Percentiles rank a stretch among this genome's conserved stretches.
phyloP scores from a whole-genome alignment of 2,329 filamentous ascomycete genomes.

The Cercospora sp. region DNA sequence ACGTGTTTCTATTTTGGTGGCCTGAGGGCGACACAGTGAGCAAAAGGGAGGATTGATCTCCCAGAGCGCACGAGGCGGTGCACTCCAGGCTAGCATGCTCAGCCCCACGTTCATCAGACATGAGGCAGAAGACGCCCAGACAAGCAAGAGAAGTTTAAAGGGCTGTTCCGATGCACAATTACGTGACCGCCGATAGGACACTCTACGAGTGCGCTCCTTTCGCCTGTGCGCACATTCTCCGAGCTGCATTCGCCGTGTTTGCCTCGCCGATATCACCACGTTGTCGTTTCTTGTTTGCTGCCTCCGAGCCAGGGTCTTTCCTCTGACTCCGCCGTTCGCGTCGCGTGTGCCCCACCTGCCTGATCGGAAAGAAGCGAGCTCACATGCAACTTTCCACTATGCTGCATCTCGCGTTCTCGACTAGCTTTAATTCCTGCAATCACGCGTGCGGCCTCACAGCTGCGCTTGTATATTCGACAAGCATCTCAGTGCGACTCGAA shows the following conservation, averaged over 20 bases:
- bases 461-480: not conserved
- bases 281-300: not conserved
- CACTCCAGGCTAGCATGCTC: not conserved
- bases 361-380: too few species aligned
- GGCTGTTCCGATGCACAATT: not conserved
- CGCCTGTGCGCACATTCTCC: not conserved
- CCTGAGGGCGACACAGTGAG: not conserved
- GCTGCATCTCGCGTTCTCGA: not conserved
- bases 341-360: slow-evolving; percentile 1
- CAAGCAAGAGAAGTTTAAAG: not conserved
- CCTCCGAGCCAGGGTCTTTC: slow-evolving; percentile 3
- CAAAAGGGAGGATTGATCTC: not conserved
- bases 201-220: not conserved
- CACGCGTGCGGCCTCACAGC: not conserved
- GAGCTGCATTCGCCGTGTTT: not conserved
- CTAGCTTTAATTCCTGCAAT: not conserved
- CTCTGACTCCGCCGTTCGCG: not conserved
- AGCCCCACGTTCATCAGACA: slow-evolving; percentile 2
- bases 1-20: slow-evolving; percentile 9
- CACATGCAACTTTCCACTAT: not conserved
- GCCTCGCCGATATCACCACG: not conserved
- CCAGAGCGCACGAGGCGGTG: slow-evolving; percentile 4
- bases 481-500: not conserved
- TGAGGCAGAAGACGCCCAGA: not conserved
- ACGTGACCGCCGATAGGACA: not conserved